Evolutionary conservation across 495 filamentous ascomycete genomes (phyloP), one percentile per base, ranked within the genome.

Genomic region (Hyaloscypha hepaticicola): DNA sequence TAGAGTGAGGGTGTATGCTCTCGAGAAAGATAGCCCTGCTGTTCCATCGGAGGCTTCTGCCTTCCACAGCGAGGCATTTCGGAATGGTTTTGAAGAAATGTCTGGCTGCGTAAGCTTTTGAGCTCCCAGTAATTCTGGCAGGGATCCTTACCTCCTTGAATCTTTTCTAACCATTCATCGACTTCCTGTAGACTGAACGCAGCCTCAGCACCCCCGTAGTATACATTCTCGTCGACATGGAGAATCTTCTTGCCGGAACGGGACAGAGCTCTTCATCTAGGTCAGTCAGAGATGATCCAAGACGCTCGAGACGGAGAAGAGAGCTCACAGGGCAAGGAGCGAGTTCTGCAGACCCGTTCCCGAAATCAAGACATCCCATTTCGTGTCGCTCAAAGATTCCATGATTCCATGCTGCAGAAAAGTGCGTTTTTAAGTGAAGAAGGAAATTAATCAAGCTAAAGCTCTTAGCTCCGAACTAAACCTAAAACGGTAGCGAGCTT

Each of bases 271-370:
- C 94, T 97, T 87, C 72, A 79, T 62, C 84, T 87, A 72, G 70
- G 83, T 88, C 82, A 87, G 83, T 91, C 85, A 90, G 88, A 81
- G 67, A 66, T 72, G 72, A 73, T 66, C 48, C 65, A 60, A 48
- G 55, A 56, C 24, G n/a, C 27, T 26, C 45, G 60, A 59, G 64
- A 63, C 28, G 28, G 58, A 50, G 55, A 29, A 65, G 55, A 55
- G 58, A 77, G 79, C 90, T 82, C 85, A 99, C 95, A 97, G 80
- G 66, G 95, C 94, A 67, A 99, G 85, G 60, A 99, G 87, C 51
- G 93, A 97, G 75, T 97, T 90, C 69, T 87, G 83, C 67, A 98
- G 75, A 55, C 92, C 95, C 57, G 95, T 99, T 67, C 96, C 96
- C 66, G 86, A 83, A 66, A 99, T 91, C 62, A 95, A 80, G 69